Evolutionary conservation across 192 early-diverging fungal species (phyloP).

Genomic region (Mortierella antarctica): DNA sequence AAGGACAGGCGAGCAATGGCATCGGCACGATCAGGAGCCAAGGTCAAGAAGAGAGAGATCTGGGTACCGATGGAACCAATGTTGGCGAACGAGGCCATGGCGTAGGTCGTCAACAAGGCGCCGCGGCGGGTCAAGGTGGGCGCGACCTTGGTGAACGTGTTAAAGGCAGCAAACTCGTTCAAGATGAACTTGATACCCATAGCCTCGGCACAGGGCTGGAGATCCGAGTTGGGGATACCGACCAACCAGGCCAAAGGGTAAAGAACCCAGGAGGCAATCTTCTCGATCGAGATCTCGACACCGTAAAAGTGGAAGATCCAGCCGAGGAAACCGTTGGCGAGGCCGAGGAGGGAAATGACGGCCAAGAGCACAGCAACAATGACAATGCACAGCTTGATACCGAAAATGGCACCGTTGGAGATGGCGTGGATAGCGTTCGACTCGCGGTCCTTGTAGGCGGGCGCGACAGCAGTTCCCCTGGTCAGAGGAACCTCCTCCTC

Average conservation of each 20-base stretch:
- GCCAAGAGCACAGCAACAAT: constrained; percentile 82
- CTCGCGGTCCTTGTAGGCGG: constrained; percentile 69
- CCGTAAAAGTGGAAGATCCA: constrained; percentile 76
- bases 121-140: constrained; percentile 61
- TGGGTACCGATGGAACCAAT: constrained; percentile 87
- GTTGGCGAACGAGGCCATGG: constrained; percentile 90
- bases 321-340: constrained; percentile 76
- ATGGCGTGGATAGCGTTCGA: constrained; percentile 85
- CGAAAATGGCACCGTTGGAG: constrained; percentile 85
- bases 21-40: constrained; percentile 77
- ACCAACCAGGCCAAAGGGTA: constrained; percentile 74
- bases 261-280: constrained; percentile 79
- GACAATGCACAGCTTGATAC: constrained; percentile 79
- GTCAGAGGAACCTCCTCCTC: constrained; percentile 86
- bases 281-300: constrained; percentile 69
- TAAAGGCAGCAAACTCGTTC: constrained; percentile 94
- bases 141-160: constrained; percentile 54
- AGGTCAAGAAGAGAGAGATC: constrained; percentile 76
- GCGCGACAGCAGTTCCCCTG: constrained; percentile 70
- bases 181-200: constrained; percentile 80
- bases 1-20: constrained; percentile 79
- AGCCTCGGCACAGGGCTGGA: constrained; percentile 39
- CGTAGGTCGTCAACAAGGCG: constrained; percentile 71
- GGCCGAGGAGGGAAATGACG: constrained; percentile 76
- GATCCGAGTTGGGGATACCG: constrained; percentile 53